Evolutionary conservation across 2,329 filamentous ascomycete species (phyloP), one percentile per base, ranked within the genome.

Genomic region (Eutypa lata): DNA sequence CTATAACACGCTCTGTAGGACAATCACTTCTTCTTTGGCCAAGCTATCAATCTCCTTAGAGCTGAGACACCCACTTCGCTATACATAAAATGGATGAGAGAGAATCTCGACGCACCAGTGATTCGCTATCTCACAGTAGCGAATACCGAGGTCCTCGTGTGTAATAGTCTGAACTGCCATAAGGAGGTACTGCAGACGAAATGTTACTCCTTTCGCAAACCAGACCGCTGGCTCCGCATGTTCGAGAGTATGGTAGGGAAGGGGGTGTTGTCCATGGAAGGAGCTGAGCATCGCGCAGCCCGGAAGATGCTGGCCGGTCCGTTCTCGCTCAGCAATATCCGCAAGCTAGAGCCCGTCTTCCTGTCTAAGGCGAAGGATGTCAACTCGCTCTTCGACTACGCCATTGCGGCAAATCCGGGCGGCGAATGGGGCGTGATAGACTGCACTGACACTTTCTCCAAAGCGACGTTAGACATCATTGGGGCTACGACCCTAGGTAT

Each of bases 121-220:
- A 66, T 70, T 45, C 58, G 65, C 5, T 68, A 66, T 38, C 55
- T 65, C 2, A 57, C 54, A 18, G 59, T 66, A 38, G 61, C 53
- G 13, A 66, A 68, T 53, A 51, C 53, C 11, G 66, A 68, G 48
- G 55, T 61, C 1, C 47, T 70, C 13, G 51, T 69, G 2, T 56
- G 63, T 37, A 66, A 59, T 31, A 62, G 53, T 31, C 53, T 64
- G 2, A 56, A 56, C n/a, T 58, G 66, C 2, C 54, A 60, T 42
- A 60, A 57, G 47, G 64, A 66, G 47, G 59, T 72, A 7, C 51
- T 69, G 22, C 62, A 65, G 43, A 63, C 62, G 13, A 58, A 66
- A 24, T 65, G 61, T 49, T 68, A 67, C 43, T 49, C 51, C n/a
- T 56, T 56, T 37, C 51, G 50, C 33, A 56, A 53, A 22, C 54